These are phyloP conservation scores for Cercophora newfieldiana DNA, from an alignment of 495 filamentous ascomycete species.

Conservation along the genomic window DNA sequence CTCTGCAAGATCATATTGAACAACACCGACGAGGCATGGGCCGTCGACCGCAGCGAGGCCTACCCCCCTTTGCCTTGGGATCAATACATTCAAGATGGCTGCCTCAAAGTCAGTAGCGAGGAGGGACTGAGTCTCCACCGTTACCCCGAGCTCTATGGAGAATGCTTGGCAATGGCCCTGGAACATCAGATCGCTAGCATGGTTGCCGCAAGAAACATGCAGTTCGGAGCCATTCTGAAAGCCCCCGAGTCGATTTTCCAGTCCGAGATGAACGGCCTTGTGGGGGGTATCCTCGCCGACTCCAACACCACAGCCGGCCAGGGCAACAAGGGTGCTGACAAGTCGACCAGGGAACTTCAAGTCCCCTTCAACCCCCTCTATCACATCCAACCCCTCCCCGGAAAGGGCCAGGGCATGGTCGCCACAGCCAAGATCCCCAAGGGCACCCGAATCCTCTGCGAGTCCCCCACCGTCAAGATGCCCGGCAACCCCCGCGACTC, in stretches of 20 bases:
- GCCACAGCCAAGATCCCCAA: slow-evolving; percentile 8
- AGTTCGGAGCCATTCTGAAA: slow-evolving; percentile 1
- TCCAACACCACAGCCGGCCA: neutral
- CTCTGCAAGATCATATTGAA: slow-evolving; percentile 6
- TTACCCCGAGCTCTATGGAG: neutral
- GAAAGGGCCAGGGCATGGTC: slow-evolving; percentile 3
- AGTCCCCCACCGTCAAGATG: neutral
- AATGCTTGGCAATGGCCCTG: neutral
- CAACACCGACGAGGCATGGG: slow-evolving; percentile 3
- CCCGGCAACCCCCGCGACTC: neutral
- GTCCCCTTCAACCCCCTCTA: neutral
- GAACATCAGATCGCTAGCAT: neutral
- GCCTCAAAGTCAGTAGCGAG: neutral
- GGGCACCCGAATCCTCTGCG: slow-evolving; percentile 8
- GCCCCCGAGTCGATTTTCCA: neutral
- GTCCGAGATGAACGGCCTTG: neutral
- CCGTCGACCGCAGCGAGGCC: neutral
- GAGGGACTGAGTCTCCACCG: neutral
- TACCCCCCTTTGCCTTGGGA: neutral
- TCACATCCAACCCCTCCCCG: neutral
- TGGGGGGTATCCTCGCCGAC: neutral
- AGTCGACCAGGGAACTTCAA: neutral
- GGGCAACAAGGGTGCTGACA: no score
- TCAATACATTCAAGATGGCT: neutral
- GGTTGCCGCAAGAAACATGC: neutral